Evolutionary conservation across 345 rosid genomes (phyloP), one percentile per base, ranked within the genome.

Genomic region (Erodium maritimum): DNA sequence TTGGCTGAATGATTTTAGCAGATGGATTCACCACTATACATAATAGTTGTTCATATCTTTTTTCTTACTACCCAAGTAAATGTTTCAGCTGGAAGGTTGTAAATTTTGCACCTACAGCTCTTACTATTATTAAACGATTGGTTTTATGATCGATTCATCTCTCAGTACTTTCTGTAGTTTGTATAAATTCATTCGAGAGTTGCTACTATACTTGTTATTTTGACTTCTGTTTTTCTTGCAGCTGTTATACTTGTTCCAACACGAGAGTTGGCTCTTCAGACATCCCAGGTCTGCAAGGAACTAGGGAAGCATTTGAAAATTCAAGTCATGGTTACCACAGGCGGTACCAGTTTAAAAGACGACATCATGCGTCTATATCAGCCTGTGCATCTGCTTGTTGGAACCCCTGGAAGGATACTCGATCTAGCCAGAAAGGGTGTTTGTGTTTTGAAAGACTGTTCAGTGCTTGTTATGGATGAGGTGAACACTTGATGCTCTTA

Each of bases 391-490:
- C 77, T 94, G 10, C 83, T 94, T 59, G 97, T 94, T 75, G 99
- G 99, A 61, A 94, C 99, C 61, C 99, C 97, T 21, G 99, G 99
- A 73, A 87, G 99, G 71, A 90, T 90, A 61, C 66, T 94, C 25
- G 99, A 94, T 79, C 97, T 94, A 73, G 75, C 99, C 0, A 94
- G 81, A 70, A 94, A 90, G 71, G 97, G 99, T 23, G 81, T 94
- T 25, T 94, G 99, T 74, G 69, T 87, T 70, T 76, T 94, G 90
- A 94, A 94, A 75, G 84, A 94, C 75, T 90, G 99, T 67, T 69
- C 85, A 34, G 80, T 94, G 97, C 97, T 94, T 70, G 96, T 90
- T 50, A 78, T 94, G 97, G 99, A 94, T 76, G 99, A 94, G 99
- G 99, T 80, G 55, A 29, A 29, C 4, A 21, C 21, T 52, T 62